These are phyloP conservation scores for Hemisphaericaspora nanyangensis DNA, from an alignment of 805 yeast species.

Conservation along the genomic window DNA sequence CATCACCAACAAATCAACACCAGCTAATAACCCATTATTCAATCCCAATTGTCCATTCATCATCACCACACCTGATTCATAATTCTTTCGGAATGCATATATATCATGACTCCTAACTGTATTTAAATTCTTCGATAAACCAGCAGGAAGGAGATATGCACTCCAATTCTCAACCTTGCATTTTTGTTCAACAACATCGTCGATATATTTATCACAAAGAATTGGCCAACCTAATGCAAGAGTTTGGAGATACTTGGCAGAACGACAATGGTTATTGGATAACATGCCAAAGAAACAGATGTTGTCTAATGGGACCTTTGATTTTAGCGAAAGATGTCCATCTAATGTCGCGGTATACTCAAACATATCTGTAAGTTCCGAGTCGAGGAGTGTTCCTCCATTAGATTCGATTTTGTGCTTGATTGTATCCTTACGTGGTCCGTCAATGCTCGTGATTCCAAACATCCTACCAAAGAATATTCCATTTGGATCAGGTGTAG, in stretches of 20 bases:
- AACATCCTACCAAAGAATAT: constrained; percentile 25
- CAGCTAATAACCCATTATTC: constrained; percentile 32
- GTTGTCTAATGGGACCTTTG: constrained; percentile 9
- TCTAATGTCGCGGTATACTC: constrained; percentile 10
- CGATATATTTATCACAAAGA: constrained; percentile 53
- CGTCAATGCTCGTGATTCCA: constrained; percentile 35
- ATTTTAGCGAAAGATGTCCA: constrained; percentile 8
- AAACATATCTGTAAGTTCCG: constrained; percentile 29
- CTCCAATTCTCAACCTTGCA: constrained; percentile 34
- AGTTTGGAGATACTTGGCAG: constrained; percentile 73
- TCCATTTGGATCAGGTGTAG: background rate
- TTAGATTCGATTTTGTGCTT: constrained; percentile 31
- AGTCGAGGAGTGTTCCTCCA: constrained; percentile 41
- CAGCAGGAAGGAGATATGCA: constrained; percentile 66
- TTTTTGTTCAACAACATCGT: constrained; percentile 6
- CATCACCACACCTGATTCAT: constrained; percentile 17
- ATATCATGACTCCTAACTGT: constrained; percentile 49
- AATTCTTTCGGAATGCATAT: constrained; percentile 37
- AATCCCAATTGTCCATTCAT: constrained; percentile 41
- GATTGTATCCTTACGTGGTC: constrained; percentile 30
- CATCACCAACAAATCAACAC: constrained; percentile 33
- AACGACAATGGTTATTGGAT: constrained; percentile 55
- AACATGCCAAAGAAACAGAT: constrained; percentile 63
- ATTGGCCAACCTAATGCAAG: constrained; percentile 87
- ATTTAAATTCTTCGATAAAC: constrained; percentile 50